Evolutionary conservation across 2,329 filamentous ascomycete species (phyloP), one percentile per base, ranked within the genome.

Genomic region (Cytospora mali): DNA sequence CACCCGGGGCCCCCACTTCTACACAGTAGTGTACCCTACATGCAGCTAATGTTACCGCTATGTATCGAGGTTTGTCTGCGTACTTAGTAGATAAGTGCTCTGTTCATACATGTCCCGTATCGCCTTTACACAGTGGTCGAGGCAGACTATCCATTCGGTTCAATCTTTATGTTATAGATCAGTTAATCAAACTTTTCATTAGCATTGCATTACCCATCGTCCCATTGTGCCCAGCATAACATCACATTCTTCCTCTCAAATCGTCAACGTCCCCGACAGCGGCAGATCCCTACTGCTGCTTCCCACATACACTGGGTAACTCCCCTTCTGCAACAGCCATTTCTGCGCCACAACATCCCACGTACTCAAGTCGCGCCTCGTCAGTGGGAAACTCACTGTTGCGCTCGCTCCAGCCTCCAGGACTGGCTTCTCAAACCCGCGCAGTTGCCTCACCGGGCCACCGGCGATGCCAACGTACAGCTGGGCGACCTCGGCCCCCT

Each of bases 311-410:
- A 82, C 61, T 1, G 62, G 55, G 61, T 81, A 82, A 3, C 68
- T 68, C 0, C 79, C 80, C 16, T 68, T 71, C 60, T 75, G 76
- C 57, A 85, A 66, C 28, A 75, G 76, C 87, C 86, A 89, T 66
- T 83, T 80, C 74, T 88, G 84, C 29, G 76, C 76, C 1, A 71
- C 74, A 4, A 81, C 78, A 69, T 88, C 83, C 87, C 87, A 89
- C 35, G 83, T 77, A 71, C 85, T 88, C 51, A 89, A 68, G 69
- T 89, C 86, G 61, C 85, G 80, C 28, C 87, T 77, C 6, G 79
- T 87, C 39, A 89, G 69, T 25, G 76, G 70, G 62, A 89, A 81
- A 0, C 68, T 74, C 0, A 86, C 72, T 0, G 72, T 76, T 11
- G 74, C 71, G 25, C 73, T 76, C 63, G 79, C 72, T 0, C 79